Percentiles rank a stretch among this genome's conserved stretches.
These are phyloP conservation scores for Hypoxylon sp. DNA, from an alignment of 2,329 filamentous ascomycete species.

Conservation along the genomic window DNA sequence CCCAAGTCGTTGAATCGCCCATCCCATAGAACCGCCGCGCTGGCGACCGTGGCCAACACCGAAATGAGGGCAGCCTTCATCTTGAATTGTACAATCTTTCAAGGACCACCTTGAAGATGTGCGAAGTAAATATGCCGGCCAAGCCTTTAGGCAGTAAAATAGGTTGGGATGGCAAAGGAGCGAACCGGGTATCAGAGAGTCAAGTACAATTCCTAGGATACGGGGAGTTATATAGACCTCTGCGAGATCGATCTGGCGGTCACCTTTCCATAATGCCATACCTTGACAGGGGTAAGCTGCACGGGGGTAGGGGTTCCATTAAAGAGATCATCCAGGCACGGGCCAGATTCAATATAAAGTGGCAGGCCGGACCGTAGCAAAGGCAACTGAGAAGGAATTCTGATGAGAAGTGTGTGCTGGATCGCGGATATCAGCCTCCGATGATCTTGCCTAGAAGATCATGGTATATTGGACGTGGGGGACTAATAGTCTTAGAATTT, in stretches of 20 bases:
- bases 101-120: not conserved
- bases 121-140: not conserved
- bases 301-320: conserved; percentile 37
- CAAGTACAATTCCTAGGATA: not conserved
- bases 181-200: not conserved
- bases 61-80: conserved; percentile 48
- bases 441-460: conserved; percentile 31
- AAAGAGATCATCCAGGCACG: conserved; percentile 33
- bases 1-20: conserved; percentile 71
- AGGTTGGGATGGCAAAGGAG: conserved; percentile 2
- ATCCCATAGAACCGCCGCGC: conserved; percentile 71
- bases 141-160: not conserved
- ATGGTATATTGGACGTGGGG: conserved; percentile 39
- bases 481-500: conserved; percentile 41
- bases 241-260: conserved; percentile 15
- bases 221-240: conserved; percentile 30
- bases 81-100: conserved; percentile 7
- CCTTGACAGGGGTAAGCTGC: conserved; percentile 20
- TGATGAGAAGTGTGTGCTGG: conserved; percentile 30
- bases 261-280: conserved; percentile 20
- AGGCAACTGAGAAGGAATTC: conserved; percentile 19
- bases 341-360: conserved; percentile 48
- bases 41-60: conserved; percentile 46
- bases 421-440: conserved; percentile 45
- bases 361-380: conserved; percentile 46